These are phyloP conservation scores for Tuber brumale DNA, from an alignment of 495 filamentous ascomycete species.

Conservation along the genomic window DNA sequence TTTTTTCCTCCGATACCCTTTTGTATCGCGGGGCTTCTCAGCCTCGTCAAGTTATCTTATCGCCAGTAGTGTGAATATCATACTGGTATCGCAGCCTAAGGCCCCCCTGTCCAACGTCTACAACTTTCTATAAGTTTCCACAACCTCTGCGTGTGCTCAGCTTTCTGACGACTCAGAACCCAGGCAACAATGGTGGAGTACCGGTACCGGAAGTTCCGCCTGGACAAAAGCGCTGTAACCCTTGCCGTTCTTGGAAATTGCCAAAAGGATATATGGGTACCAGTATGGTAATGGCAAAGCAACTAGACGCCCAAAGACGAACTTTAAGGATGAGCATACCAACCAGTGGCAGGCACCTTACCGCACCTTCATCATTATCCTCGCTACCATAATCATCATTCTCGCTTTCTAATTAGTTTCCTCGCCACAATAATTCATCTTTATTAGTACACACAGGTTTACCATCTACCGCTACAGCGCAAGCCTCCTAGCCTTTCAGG, in stretches of 20 bases:
- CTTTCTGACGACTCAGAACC: neutral
- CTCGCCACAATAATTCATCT: neutral
- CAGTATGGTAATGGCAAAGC: neutral
- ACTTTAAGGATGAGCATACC: neutral
- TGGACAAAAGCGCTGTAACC: neutral
- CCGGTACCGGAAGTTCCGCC: neutral
- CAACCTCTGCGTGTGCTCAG: neutral
- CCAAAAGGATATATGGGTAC: neutral
- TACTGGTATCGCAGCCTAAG: neutral
- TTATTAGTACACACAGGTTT: neutral
- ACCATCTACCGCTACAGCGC: neutral
- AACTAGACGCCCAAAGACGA: neutral
- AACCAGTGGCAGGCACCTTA: neutral
- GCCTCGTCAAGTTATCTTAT: conserved; percentile 33
- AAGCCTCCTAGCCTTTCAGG: neutral
- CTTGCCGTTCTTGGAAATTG: neutral
- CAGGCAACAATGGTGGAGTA: neutral
- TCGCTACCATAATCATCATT: neutral
- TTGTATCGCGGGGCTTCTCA: conserved; percentile 7
- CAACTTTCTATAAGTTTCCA: conserved; percentile 14
- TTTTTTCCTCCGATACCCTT: neutral
- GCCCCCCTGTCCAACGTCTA: neutral
- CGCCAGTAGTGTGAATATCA: neutral
- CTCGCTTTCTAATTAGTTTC: neutral
- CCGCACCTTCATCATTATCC: neutral